Evolutionary conservation across 805 yeast species (phyloP).

Genomic region (Teunomyces kruisii): DNA sequence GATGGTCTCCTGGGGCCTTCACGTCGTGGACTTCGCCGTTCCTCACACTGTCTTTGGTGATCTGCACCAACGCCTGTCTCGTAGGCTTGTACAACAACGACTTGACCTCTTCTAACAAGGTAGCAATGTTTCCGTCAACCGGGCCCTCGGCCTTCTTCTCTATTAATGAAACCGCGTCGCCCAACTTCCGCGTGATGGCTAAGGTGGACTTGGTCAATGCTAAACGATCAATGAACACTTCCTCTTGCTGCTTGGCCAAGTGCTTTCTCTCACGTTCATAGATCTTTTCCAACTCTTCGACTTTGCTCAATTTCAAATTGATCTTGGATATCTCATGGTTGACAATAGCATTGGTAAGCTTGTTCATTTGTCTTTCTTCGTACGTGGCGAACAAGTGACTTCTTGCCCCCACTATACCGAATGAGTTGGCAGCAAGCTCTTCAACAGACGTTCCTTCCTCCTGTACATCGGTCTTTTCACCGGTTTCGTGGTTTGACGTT

Average conservation of each 20-base stretch:
- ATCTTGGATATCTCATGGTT: slow-evolving; percentile 64
- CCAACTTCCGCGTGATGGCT: slow-evolving; percentile 48
- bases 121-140: slow-evolving; percentile 12
- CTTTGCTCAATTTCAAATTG: slow-evolving; percentile 59
- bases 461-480: neutral
- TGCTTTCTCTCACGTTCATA: slow-evolving; percentile 63
- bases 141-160: slow-evolving; percentile 9
- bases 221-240: slow-evolving; percentile 61
- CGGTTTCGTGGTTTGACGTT: neutral
- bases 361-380: slow-evolving; percentile 77
- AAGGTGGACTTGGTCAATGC: slow-evolving; percentile 63
- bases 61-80: slow-evolving; percentile 22
- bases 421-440: slow-evolving; percentile 66
- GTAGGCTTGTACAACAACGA: slow-evolving; percentile 34
- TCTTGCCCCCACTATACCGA: slow-evolving; percentile 76
- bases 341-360: slow-evolving; percentile 54
- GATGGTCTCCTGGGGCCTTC: neutral
- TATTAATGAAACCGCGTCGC: slow-evolving; percentile 26
- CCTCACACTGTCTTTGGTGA: slow-evolving; percentile 8
- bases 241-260: slow-evolving; percentile 63
- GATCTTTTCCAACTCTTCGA: slow-evolving; percentile 62
- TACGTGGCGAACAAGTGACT: slow-evolving; percentile 76
- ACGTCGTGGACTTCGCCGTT: slow-evolving; percentile 10
- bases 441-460: slow-evolving; percentile 31
- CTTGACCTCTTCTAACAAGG: slow-evolving; percentile 31